phyloP scores from a whole-genome alignment of 441 rosid genomes.

The Lepidium campestre region DNA sequence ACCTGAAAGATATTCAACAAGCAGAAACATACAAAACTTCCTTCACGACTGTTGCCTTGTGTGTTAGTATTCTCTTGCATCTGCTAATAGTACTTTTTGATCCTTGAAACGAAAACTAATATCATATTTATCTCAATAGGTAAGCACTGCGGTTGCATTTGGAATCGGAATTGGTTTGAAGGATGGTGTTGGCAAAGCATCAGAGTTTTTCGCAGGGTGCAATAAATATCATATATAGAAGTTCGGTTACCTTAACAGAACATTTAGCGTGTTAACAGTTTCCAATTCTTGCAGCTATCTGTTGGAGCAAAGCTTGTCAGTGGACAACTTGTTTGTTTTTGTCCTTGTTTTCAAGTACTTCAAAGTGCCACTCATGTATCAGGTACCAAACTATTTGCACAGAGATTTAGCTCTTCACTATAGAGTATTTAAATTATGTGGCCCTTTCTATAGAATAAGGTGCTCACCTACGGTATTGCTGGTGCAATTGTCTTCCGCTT shows the following conservation, averaged over 20 bases:
- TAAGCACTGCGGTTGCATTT: constrained; percentile 67
- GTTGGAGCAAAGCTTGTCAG: constrained; percentile 96
- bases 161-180: constrained; percentile 74
- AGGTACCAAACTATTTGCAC: constrained; percentile 42
- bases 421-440: constrained; percentile 1
- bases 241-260: neutral
- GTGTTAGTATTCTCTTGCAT: constrained; percentile 45
- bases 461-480: constrained; percentile 84
- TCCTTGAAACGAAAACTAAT: constrained; percentile 7
- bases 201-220: constrained; percentile 93
- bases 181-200: constrained; percentile 77
- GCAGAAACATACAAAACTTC: constrained; percentile 45
- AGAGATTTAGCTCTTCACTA: neutral
- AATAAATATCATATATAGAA: neutral
- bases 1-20: constrained; percentile 23
- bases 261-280: neutral
- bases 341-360: constrained; percentile 88
- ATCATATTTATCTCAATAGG: constrained; percentile 37
- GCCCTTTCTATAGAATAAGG: constrained; percentile 52
- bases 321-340: constrained; percentile 90
- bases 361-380: constrained; percentile 79
- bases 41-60: constrained; percentile 66
- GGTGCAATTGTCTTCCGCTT: constrained; percentile 82
- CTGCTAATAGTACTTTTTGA: neutral
- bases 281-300: constrained; percentile 58